Evolutionary conservation across 1,284 basidiomycete genomes (phyloP), one percentile per base, ranked within the genome.

Genomic region (Trametes sp.): DNA sequence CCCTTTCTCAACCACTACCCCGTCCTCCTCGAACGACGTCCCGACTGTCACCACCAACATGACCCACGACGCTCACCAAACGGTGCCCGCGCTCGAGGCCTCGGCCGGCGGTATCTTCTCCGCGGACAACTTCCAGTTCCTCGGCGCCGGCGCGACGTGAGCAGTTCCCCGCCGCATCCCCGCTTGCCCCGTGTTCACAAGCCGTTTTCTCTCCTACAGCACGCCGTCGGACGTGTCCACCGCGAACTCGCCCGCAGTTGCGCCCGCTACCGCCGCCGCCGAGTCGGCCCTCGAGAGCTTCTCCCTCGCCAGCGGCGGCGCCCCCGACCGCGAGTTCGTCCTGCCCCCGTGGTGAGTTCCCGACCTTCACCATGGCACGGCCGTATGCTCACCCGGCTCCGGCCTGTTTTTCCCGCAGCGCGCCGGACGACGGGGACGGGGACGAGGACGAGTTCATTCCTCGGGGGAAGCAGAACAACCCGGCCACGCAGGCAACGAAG

Each of bases 361-460:
- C 26, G 9, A 11, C 13, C 4, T 28, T 26, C 13, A 13, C 3
- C 24, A 13, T 16, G 11, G 14, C 14, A 6, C 6, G 9, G 16
- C 5, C 19, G 2, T 16, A 11, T 5, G n/a, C 45, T 46, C 45
- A 46, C 45, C 2, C 5, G 23, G 10, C 10, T 26, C 13, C 45
- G 2, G 8, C 8, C 28, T 10, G 23, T 26, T 24, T n/a, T n/a
- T n/a, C n/a, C 45, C 13, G 26, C 26, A 14, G 13, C 10, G 50
- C 23, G 31, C 5, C 5, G 31, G 31, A 33, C 31, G 31, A 33
- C 31, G 31, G 11, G 31, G 31, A 33, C 31, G 50, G 36, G 4
- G 38, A 44, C 14, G 56, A 58, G 0, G 56, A 51, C 56, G 49
- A 19, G 38, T 58, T 51, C 56, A 51, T 50, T 11, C 56, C 56